Evolutionary conservation across 2,329 filamentous ascomycete genomes (phyloP), one percentile per base, ranked within the genome.

Genomic region (Tolypocladium ovalisporum): DNA sequence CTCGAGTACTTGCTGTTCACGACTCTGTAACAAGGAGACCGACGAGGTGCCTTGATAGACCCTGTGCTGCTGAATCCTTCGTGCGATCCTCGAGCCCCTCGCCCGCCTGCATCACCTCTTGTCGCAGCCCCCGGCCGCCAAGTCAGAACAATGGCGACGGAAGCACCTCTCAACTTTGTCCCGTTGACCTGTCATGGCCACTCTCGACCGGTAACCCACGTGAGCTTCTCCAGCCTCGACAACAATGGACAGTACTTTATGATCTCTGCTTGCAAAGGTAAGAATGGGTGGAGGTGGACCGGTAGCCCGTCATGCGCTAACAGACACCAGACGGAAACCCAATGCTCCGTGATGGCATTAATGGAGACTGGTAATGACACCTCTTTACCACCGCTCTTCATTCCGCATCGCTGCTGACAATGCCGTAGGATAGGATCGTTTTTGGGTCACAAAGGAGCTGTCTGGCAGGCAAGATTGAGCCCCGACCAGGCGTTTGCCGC

Each of bases 391-490:
- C 36, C 6, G 13, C 22, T 15, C 53, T 13, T 22, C 29, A n/a
- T 17, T 15, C 35, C 29, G 10, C 40, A n/a, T 24, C n/a, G 47
- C 42, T 34, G 27, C 59, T 64, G 55, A 62, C 66, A 52, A 61
- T 60, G 36, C 24, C 7, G 89, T 70, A 95, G 90, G 89, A 97
- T 97, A 65, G 94, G 94, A 54, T 97, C 94, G 40, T 97, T 97
- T 70, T 87, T 99, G 66, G 94, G 94, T 44, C 94, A 99, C 78
- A 97, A 99, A 75, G 94, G 94, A 61, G 94, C 94, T 40, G 93
- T 97, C 59, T 99, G 94, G 91, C 92, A 97, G 76, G 90, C 92
- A 56, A 85, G 92, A 65, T 80, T 99, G 39, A 96, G 91, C 56
- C 86, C 89, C 24, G 91, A 97, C 74, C 90, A 91, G 47, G 85